A percentile compares a stretch with the other conserved stretches of the same genome.
phyloP scores from a whole-genome alignment of 257 asterid species.

The Solanum appendiculatum region DNA sequence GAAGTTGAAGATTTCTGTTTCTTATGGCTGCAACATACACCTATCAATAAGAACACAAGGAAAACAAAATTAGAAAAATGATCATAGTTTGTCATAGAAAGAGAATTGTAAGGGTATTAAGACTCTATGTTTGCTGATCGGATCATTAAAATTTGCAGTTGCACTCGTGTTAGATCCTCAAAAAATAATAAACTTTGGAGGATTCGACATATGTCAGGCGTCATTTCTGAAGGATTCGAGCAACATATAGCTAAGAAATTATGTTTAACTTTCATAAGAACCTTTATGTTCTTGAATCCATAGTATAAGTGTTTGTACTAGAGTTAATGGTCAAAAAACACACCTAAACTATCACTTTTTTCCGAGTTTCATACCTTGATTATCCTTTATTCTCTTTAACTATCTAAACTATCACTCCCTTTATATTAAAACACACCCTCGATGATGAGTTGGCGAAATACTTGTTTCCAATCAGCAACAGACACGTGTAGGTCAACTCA shows the following conservation, averaged over 20 bases:
- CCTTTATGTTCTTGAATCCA: background rate
- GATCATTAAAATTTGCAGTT: background rate
- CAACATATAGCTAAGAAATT: background rate
- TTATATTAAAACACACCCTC: background rate
- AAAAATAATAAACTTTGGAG: background rate
- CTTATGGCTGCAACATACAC: constrained; percentile 51
- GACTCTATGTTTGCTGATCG: background rate
- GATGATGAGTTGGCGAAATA: background rate
- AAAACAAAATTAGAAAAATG: background rate
- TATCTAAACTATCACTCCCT: background rate
- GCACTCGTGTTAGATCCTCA: background rate
- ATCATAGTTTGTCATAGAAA: background rate
- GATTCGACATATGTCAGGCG: background rate
- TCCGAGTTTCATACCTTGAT: background rate
- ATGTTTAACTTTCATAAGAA: background rate
- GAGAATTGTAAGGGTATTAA: background rate
- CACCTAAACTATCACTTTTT: no score
- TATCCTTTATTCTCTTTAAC: background rate
- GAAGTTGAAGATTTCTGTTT: constrained; percentile 49
- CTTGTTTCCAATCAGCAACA: background rate
- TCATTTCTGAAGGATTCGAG: background rate
- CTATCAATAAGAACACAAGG: constrained; percentile 12
- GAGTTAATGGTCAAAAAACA: no score
- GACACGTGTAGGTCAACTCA: background rate
- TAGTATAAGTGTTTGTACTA: background rate